Evolutionary conservation across 169 alveolate genomes (phyloP).

Genomic region (Plasmodium gallinaceum): DNA sequence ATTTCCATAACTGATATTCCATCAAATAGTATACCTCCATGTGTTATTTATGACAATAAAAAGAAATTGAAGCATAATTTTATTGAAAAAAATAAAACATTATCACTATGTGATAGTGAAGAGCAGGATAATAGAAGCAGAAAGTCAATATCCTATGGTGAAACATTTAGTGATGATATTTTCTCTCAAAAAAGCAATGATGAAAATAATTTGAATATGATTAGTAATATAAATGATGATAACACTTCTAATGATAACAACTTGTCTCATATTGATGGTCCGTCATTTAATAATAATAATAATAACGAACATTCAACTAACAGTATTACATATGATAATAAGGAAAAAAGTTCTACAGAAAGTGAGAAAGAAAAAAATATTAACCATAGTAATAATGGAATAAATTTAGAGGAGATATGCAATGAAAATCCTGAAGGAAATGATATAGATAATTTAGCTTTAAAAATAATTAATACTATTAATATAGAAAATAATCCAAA

Average conservation of each 20-base stretch:
- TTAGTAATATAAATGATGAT: neutral
- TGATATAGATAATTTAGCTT: conserved; percentile 81
- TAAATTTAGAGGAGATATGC: conserved; percentile 80
- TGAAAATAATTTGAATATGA: neutral
- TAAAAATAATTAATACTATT: conserved; percentile 80
- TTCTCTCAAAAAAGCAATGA: neutral
- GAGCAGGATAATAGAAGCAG: conserved; percentile 34
- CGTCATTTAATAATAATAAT: neutral
- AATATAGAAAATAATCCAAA: conserved; percentile 64
- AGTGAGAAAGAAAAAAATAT: neutral
- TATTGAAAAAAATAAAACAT: conserved; percentile 43
- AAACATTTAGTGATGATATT: neutral
- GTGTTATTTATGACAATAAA: conserved; percentile 77
- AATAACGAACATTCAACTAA: neutral
- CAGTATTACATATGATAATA: neutral
- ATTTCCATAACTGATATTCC: conserved; percentile 89
- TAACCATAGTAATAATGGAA: conserved; percentile 4
- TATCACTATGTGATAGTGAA: conserved; percentile 78
- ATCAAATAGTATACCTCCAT: conserved; percentile 88
- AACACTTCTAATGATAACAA: neutral
- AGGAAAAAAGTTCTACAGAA: neutral
- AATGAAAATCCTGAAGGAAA: conserved; percentile 81
- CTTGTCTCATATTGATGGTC: neutral
- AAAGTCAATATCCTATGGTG: conserved; percentile 13
- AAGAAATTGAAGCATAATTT: conserved; percentile 75